Base-by-base conservation (phyloP, 2,329 filamentous ascomycete species). In the Talaromyces amestolkiae region DNA sequence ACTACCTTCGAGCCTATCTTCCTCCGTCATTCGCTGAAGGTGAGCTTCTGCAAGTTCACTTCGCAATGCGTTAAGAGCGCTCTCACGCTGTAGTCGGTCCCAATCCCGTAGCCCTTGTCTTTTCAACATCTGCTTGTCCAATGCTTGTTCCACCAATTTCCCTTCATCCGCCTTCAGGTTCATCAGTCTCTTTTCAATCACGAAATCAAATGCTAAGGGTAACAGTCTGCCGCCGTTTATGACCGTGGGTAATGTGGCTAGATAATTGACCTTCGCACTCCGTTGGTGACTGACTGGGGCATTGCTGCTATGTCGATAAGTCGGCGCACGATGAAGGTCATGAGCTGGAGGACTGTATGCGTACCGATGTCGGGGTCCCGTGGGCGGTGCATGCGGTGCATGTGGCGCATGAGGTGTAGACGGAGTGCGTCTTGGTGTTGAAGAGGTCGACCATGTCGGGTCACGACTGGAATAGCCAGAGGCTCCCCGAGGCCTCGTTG, bases 11-110 rank as follows among this genome's bases (percentile, higher is more conserved):
- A 77, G 74, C 61, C 77, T 77, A 65, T 82, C 80, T 11, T 75
- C 74, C 66, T 81, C 80, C 15, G 79, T 76, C 72, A 83, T 79
- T 15, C 78, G 72, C 61, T 82, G 79, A 67, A 83, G 68, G 71
- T 82, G 79, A 1, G 78, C 75, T 67, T 83, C 82, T 3, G 82
- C 81, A 61, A 83, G 70, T 63, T 83, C 81, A 67, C 80, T 82
- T 68, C 78, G 82, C 53, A 82, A 68, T 2, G 77, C 76, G 47
- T 79, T 80, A 22, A 81, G 79, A 33, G 79, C 77, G 65, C 77
- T 82, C 70, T 84, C 82, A 37, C 80, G 73, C 66, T 82, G 79
- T 53, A 82, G 67, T 60, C 74, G 78, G 61, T 83, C 80, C 82
- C 82, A 84, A 41, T 83, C 81, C 62, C 76, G 76, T 61, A 83